A percentile compares a stretch with the other conserved stretches of the same genome.
Conservation (phyloP, 371 early-diverging fungal species). For the Rhizomucor pusillus region DNA sequence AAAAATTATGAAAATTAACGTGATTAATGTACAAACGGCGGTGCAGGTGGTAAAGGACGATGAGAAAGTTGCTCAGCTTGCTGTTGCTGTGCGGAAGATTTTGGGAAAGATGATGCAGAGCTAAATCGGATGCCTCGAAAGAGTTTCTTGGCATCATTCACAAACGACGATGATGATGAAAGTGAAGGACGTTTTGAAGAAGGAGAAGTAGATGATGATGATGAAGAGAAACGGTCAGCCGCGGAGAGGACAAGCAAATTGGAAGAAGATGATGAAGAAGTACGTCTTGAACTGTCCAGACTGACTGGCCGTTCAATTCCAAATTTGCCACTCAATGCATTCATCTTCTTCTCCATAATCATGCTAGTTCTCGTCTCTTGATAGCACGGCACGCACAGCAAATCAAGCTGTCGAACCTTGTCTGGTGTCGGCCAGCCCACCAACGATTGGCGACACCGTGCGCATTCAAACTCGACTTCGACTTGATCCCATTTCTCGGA, state of each 20-base stretch:
- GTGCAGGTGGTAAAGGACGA: not conserved
- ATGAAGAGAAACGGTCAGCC: too few relatives aligned
- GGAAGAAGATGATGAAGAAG: constrained; percentile 10
- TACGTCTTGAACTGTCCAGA: constrained; percentile 5
- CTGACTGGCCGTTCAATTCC: constrained; percentile 13
- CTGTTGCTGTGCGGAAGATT: not conserved
- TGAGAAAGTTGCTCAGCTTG: not conserved
- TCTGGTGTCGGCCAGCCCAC: constrained; percentile 40
- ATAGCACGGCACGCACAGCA: constrained; percentile 38
- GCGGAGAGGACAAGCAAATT: not conserved
- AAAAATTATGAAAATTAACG: too few relatives aligned
- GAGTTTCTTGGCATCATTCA: constrained; percentile 3
- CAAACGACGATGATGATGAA: constrained; percentile 6
- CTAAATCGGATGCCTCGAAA: constrained; percentile 2
- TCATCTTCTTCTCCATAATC: constrained; percentile 44
- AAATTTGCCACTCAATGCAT: constrained; percentile 9
- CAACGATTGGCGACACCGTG: constrained; percentile 19
- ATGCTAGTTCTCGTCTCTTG: constrained; percentile 24
- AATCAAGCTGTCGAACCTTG: constrained; percentile 28
- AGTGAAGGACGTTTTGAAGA: constrained; percentile 4
- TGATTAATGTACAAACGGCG: too few relatives aligned
- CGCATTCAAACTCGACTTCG: constrained; percentile 33
- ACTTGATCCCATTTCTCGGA: constrained; percentile 21
- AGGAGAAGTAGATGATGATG: not conserved
- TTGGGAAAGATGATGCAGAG: constrained; percentile 2